A percentile compares a stretch with the other conserved stretches of the same genome.
Evolutionary conservation across 345 rosid genomes (phyloP).

Genomic region (Lumnitzera racemosa): DNA sequence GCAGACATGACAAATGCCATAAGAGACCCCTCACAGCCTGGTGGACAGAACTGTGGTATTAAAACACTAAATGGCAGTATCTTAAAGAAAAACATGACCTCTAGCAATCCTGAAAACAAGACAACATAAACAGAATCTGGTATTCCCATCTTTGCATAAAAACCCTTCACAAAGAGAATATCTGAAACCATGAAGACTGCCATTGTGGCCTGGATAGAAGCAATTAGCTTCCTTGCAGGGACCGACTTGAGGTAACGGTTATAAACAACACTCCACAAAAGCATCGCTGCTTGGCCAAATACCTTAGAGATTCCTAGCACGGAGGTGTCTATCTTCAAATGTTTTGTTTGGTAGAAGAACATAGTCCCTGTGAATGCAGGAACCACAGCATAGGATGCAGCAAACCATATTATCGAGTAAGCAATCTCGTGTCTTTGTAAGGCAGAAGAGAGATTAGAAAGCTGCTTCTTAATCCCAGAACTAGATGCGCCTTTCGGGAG

Average conservation of each 20-base stretch:
- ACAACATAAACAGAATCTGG: conserved; percentile 54
- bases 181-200: conserved; percentile 66
- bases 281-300: conserved; percentile 73
- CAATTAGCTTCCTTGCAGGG: conserved; percentile 55
- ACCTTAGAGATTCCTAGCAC: conserved; percentile 77
- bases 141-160: conserved; percentile 51
- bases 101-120: conserved; percentile 58
- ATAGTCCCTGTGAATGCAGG: conserved; percentile 85
- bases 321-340: conserved; percentile 47
- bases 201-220: conserved; percentile 56
- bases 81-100: conserved; percentile 68
- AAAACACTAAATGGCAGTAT: conserved; percentile 66
- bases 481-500: conserved; percentile 47
- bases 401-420: conserved; percentile 61
- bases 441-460: conserved; percentile 48
- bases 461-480: conserved; percentile 49
- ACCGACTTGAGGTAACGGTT: conserved; percentile 44
- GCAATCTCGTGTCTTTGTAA: conserved; percentile 58
- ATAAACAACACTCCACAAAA: conserved; percentile 69
- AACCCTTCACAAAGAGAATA: conserved; percentile 55
- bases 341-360: conserved; percentile 87
- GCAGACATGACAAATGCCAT: conserved; percentile 81
- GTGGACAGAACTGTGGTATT: conserved; percentile 67
- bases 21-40: conserved; percentile 85
- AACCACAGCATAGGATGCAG: conserved; percentile 61